phyloP scores from a whole-genome alignment of 352 stramenopile species.

The Elongisporangium undulatum region DNA sequence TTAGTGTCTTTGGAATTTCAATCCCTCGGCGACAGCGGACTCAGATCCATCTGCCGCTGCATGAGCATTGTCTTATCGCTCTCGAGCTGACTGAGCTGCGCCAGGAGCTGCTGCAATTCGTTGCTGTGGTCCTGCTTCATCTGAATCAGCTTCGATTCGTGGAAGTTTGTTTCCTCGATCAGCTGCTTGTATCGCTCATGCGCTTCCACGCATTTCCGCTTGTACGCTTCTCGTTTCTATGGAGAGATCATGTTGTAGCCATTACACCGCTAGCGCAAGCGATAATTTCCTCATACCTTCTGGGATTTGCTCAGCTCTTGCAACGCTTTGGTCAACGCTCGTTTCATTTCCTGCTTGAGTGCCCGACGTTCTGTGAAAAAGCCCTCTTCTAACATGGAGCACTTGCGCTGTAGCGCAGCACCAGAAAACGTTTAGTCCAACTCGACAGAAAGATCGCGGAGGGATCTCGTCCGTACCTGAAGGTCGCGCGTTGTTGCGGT shows the following conservation, averaged over 20 bases:
- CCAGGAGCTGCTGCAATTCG: slow-evolving; percentile 64
- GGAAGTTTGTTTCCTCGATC: slow-evolving; percentile 28
- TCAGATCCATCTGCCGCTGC: slow-evolving; percentile 43
- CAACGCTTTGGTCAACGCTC: slow-evolving; percentile 50
- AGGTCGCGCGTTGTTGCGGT: slow-evolving; percentile 27
- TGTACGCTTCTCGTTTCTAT: slow-evolving; percentile 80
- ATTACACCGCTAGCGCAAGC: too few relatives aligned
- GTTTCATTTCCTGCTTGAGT: slow-evolving; percentile 52
- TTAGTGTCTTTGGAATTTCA: background rate
- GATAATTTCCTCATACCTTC: too few relatives aligned
- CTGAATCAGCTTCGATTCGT: slow-evolving; percentile 43
- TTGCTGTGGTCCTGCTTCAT: slow-evolving; percentile 49
- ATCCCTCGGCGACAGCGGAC: background rate
- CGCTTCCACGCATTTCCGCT: slow-evolving; percentile 75
- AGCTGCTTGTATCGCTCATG: slow-evolving; percentile 69
- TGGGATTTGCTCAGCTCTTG: slow-evolving; percentile 58
- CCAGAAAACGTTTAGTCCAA: background rate
- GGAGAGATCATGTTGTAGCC: background rate
- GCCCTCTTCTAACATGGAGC: slow-evolving; percentile 29
- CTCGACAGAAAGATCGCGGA: background rate
- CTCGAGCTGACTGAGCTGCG: slow-evolving; percentile 56
- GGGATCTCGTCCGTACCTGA: slow-evolving; percentile 27
- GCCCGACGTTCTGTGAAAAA: slow-evolving; percentile 23
- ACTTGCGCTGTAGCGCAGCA: slow-evolving; percentile 33
- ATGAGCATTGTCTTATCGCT: slow-evolving; percentile 66